Base-by-base conservation (phyloP, 2,329 filamentous ascomycete species). In the Colletotrichum phormii region DNA sequence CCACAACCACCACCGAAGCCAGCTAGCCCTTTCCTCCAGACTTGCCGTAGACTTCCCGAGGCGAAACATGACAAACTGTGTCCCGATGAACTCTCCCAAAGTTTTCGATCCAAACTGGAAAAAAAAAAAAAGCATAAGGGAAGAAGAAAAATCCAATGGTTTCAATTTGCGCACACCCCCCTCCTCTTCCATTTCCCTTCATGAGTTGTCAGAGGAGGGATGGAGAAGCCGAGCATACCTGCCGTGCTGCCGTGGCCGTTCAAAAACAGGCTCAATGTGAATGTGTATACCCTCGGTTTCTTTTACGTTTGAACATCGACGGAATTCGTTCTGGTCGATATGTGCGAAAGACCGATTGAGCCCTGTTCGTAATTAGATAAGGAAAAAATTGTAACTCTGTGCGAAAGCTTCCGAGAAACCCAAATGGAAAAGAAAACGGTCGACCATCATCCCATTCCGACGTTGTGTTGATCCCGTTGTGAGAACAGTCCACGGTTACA, bases 11-110 rank as follows among this genome's bases (percentile, higher is more conserved):
- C 37, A 15, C 37, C 35, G 4, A 29, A 29, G 26, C 26, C 37
- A 42, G 18, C 42, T 7, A 35, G 33, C 42, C n/a, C 31, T 13
- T 22, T 58, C 26, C 42, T 64, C 33, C 70, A 53, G 33, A 49
- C 59, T 72, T 60, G 55, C 33, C 55, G 37, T 49, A 71, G 62
- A 73, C 71, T 65, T 73, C 55, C 60, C 66, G 60, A 73, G 53
- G 54, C 54, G 71, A 73, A 71, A 64, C 60, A 55, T 70, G 60
- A 65, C 66, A 73, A 72, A 37, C 49, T 60, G 42, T 64, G 65
- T 51, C 59, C 66, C 18, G 54, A 57, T 60, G 59, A 72, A 72
- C 66, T 70, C 70, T 61, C 58, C n/a, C 26, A 49, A 64, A 57
- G 18, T 51, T 35, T 46, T 49, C 7, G 42, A n/a, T 49, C 42